A percentile compares a stretch with the other conserved stretches of the same genome.
phyloP scores from a whole-genome alignment of 441 rosid genomes.

The Brassica balearica region DNA sequence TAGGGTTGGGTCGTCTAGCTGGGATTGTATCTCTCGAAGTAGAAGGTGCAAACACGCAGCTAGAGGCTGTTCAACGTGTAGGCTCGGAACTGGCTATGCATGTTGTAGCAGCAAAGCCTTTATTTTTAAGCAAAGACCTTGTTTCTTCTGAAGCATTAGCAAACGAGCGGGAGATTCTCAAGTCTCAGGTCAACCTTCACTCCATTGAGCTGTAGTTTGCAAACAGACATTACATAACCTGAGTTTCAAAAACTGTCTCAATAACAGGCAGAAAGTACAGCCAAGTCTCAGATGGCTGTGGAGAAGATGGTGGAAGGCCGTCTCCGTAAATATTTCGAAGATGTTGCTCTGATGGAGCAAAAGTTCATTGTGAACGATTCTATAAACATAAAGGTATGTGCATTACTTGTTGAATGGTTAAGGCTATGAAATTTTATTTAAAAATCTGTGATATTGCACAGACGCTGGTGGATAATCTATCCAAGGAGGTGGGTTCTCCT shows the following conservation, averaged over 20 bases:
- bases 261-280: conserved; percentile 86
- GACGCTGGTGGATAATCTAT: conserved; percentile 67
- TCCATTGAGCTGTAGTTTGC: conserved; percentile 18
- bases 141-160: conserved; percentile 77
- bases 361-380: conserved; percentile 75
- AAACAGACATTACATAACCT: too few species aligned
- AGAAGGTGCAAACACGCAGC: conserved; percentile 55
- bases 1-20: conserved; percentile 94
- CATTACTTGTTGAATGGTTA: not conserved
- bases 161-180: conserved; percentile 84
- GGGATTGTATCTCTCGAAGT: conserved; percentile 83
- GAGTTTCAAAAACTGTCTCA: not conserved
- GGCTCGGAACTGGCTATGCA: conserved; percentile 98
- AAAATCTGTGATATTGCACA: conserved; percentile 38
- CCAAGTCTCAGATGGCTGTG: conserved; percentile 75
- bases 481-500: conserved; percentile 77
- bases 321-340: conserved; percentile 87
- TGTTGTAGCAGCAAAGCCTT: conserved; percentile 91
- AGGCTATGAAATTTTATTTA: not conserved
- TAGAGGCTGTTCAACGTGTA: conserved; percentile 67
- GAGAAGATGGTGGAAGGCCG: conserved; percentile 98
- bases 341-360: conserved; percentile 91
- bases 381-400: conserved; percentile 67
- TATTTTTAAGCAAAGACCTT: conserved; percentile 73
- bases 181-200: conserved; percentile 71